These are phyloP conservation scores for Colletotrichum tofieldiae DNA, from an alignment of 2,329 filamentous ascomycete species.

Conservation along the genomic window DNA sequence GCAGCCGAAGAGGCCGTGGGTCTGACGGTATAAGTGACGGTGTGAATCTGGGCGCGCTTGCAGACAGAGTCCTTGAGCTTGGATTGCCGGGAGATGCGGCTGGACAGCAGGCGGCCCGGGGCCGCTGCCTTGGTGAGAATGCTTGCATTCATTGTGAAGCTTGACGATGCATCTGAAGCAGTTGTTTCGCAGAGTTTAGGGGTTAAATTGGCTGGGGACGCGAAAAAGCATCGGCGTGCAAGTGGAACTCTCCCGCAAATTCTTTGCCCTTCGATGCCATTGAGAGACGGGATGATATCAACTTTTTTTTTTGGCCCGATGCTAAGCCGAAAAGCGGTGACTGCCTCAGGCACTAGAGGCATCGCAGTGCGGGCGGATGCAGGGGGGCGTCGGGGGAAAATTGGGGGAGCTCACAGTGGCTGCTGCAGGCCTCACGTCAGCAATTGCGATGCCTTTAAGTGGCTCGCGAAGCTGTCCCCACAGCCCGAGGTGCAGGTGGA, in stretches of 20 bases:
- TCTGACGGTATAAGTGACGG: conserved; percentile 37
- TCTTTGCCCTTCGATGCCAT: conserved; percentile 47
- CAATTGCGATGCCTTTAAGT: conserved; percentile 38
- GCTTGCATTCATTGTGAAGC: conserved; percentile 63
- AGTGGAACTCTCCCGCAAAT: conserved; percentile 46
- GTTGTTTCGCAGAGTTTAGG: conserved; percentile 30
- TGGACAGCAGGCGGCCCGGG: conserved; percentile 60
- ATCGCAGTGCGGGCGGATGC: background rate
- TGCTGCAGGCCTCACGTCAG: conserved; percentile 34
- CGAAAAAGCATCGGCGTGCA: conserved; percentile 34
- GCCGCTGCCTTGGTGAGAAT: conserved; percentile 63
- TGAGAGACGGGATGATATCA: conserved; percentile 42
- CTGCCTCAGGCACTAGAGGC: conserved; percentile 35
- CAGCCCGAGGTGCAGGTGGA: conserved; percentile 16
- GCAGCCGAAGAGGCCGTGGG: conserved; percentile 45
- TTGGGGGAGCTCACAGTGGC: background rate
- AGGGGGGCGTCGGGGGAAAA: background rate
- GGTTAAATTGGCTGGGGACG: conserved; percentile 34
- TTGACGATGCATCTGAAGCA: conserved; percentile 38
- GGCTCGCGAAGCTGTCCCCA: conserved; percentile 36
- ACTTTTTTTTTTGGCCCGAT: conserved; percentile 39
- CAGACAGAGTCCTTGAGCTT: conserved; percentile 59
- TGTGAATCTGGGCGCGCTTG: conserved; percentile 50
- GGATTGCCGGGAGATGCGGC: conserved; percentile 56
- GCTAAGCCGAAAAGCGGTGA: conserved; percentile 36